phyloP scores from a whole-genome alignment of 257 asterid genomes.

The Apocynum venetum region DNA sequence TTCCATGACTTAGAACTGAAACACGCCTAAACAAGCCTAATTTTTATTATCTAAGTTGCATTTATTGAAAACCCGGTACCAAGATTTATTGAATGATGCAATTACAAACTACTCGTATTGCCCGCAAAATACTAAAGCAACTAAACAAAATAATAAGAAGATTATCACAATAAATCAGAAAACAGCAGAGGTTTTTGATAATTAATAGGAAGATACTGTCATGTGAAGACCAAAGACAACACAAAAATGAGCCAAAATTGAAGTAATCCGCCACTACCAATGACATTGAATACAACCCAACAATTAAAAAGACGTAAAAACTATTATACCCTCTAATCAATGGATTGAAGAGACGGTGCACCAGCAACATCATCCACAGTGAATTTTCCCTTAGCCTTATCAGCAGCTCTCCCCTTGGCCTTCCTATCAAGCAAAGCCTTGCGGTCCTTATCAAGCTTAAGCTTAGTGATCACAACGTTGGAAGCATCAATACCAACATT shows the following conservation, averaged over 20 bases:
- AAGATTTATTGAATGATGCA: too few relatives aligned
- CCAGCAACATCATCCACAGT: constrained; percentile 51
- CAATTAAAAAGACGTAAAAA: not conserved
- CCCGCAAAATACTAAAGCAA: too few relatives aligned
- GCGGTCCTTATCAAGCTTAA: constrained; percentile 63
- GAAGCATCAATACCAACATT: constrained; percentile 70
- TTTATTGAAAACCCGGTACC: not conserved
- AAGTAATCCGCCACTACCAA: not conserved
- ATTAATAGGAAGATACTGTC: not conserved
- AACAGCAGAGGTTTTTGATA: not conserved
- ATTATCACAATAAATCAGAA: not conserved
- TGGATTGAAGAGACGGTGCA: not conserved
- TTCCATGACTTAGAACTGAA: too few relatives aligned
- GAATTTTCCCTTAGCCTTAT: constrained; percentile 73
- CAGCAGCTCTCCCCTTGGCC: constrained; percentile 70
- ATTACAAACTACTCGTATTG: not conserved
- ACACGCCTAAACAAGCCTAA: too few relatives aligned
- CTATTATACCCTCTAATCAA: not conserved
- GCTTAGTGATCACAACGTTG: constrained; percentile 61
- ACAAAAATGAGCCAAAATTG: not conserved
- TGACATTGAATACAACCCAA: not conserved
- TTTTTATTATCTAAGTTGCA: not conserved
- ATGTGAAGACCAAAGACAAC: not conserved
- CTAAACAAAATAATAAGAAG: not conserved
- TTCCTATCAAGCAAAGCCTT: constrained; percentile 61